A percentile compares a stretch with the other conserved stretches of the same genome.
Conservation (phyloP, 129 eudicot genomes). For the Silybum marianum region DNA sequence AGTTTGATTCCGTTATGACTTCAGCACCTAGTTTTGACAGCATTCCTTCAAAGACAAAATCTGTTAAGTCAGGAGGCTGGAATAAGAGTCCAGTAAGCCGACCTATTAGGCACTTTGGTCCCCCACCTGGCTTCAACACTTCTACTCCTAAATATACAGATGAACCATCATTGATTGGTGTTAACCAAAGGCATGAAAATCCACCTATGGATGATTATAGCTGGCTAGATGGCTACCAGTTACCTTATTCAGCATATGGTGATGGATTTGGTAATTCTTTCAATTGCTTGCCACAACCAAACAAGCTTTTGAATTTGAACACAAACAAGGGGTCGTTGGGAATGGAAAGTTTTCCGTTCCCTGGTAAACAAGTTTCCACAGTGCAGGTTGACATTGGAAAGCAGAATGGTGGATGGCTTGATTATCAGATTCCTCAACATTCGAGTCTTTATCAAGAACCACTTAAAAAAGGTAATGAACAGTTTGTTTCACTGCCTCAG, state of each 20-base stretch:
- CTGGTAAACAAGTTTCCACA: constrained; percentile 80
- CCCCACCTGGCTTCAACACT: constrained; percentile 89
- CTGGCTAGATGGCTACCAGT: constrained; percentile 87
- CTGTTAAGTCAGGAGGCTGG: constrained; percentile 27
- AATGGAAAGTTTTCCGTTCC: constrained; percentile 78
- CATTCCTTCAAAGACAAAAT: constrained; percentile 43
- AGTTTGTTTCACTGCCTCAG: constrained; percentile 53
- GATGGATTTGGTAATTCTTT: constrained; percentile 50
- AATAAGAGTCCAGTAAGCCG: constrained; percentile 82
- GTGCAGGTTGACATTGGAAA: constrained; percentile 41
- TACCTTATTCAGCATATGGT: constrained; percentile 46
- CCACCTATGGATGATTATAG: constrained; percentile 71
- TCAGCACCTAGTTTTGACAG: constrained; percentile 42
- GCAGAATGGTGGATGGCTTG: constrained; percentile 62
- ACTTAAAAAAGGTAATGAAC: constrained; percentile 60
- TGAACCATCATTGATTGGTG: constrained; percentile 33
- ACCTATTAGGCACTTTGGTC: constrained; percentile 74
- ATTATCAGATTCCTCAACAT: constrained; percentile 48
- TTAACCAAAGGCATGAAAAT: constrained; percentile 23
- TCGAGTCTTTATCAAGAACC: constrained; percentile 50
- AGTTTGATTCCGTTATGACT: constrained; percentile 52
- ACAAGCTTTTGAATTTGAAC: constrained; percentile 42
- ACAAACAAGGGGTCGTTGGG: constrained; percentile 52
- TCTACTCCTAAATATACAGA: constrained; percentile 46
- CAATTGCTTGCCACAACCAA: constrained; percentile 47